These are phyloP conservation scores for Myriangium duriaei DNA, from an alignment of 2,329 filamentous ascomycete species.

Conservation along the genomic window DNA sequence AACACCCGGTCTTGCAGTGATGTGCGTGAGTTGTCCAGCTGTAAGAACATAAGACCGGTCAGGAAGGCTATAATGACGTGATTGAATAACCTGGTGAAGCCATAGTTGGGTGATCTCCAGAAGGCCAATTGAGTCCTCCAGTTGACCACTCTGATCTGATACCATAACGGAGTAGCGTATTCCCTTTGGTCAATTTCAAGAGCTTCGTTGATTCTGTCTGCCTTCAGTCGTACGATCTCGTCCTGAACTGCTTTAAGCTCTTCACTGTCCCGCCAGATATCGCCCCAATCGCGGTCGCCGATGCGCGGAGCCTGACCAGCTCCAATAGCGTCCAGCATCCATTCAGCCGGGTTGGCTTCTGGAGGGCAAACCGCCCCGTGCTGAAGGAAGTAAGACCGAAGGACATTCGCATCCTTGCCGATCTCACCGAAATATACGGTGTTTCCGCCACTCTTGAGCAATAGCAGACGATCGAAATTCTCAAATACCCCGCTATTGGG, in stretches of 20 bases:
- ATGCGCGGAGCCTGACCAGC: conserved; percentile 61
- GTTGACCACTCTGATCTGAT: conserved; percentile 67
- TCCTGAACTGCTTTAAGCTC: conserved; percentile 56
- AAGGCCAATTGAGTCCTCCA: conserved; percentile 63
- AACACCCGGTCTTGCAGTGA: conserved; percentile 80
- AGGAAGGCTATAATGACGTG: conserved; percentile 67
- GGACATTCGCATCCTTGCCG: conserved; percentile 28
- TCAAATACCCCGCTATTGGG: conserved; percentile 31
- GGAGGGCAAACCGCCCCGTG: conserved; percentile 44
- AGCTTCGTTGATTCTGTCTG: conserved; percentile 37
- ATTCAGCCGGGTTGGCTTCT: conserved; percentile 51
- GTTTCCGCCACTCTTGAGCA: conserved; percentile 32
- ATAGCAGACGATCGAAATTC: conserved; percentile 32
- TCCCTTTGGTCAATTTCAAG: conserved; percentile 50
- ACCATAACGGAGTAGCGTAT: conserved; percentile 66
- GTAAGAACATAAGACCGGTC: conserved; percentile 66
- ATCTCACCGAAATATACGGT: conserved; percentile 38
- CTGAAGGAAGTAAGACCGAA: conserved; percentile 39
- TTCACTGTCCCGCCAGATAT: conserved; percentile 62
- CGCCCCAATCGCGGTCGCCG: conserved; percentile 65
- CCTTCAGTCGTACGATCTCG: conserved; percentile 55
- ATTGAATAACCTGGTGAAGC: conserved; percentile 77
- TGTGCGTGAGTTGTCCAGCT: conserved; percentile 61
- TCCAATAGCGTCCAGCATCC: conserved; percentile 76
- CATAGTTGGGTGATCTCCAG: conserved; percentile 80